Evolutionary conservation across 495 filamentous ascomycete genomes (phyloP), one percentile per base, ranked within the genome.

Genomic region (Xanthoparmelia taractica): DNA sequence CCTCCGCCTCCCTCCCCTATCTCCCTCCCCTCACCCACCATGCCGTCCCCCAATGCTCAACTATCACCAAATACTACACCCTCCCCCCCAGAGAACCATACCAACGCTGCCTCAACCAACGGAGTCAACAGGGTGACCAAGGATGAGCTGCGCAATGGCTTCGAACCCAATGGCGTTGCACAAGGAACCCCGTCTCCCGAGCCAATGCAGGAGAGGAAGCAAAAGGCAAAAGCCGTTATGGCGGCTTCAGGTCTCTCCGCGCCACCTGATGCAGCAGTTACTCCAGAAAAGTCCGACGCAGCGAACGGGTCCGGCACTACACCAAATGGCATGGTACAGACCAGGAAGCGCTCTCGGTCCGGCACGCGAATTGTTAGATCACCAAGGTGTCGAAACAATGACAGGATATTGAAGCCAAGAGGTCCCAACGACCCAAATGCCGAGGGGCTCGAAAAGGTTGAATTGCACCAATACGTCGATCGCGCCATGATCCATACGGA

Each of bases 381-480:
- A 18, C 66, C 73, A 20, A 74, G 70, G 25, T 60, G 72, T 20
- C 66, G 73, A 8, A 58, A 58, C 13, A 33, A 64, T 15, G 58
- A 43, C 43, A 68, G 58, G 54, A 38, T 48, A 17, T 47, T 62
- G 59, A 63, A 61, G 61, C 58, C 65, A 48, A 43, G 65, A 37
- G 63, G 67, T 20, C 34, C 50, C 58, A 47, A 67, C 58, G 61
- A 64, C 52, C 12, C 40, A 54, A 55, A 67, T 34, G 54, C 58
- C 36, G 61, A 60, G 55, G 64, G 54, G 25, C 50, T 63, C 47
- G 78, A 86, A 18, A 83, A 84, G 67, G 78, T 89, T 33, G 69
- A 88, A 59, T 78, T 96, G 59, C 83, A 92, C 45, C 84, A 90
- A 67, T 93, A 88, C 76, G 82, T 89, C 65, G 84, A 84, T 66